Base-by-base conservation (phyloP, 805 yeast genomes). In the Vanderwaltozyma polyspora region DNA sequence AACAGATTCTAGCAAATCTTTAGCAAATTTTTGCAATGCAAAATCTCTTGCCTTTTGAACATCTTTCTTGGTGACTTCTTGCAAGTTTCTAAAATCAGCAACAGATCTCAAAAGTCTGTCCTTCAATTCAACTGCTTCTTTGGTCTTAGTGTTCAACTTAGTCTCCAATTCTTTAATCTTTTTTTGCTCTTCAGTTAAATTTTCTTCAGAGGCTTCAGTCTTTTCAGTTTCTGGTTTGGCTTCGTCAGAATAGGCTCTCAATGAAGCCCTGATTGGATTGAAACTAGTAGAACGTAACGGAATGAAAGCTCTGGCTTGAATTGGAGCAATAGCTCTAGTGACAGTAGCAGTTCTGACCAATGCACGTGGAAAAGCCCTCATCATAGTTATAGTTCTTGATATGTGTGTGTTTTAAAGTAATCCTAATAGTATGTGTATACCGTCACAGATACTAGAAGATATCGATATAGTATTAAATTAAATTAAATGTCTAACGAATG, bases 61-160 rank as follows among this genome's bases (percentile, higher is more conserved):
- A 57, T 87, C 95, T 48, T 82, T 72, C 63, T 82, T 80, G 40
- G 95, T 84, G 33, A 87, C 77, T 55, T 82, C 89, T 66, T 86
- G 96, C 49, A 86, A 67, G 62, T 83, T 85, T 50, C 94, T 76
- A 77, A 85, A 87, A 59, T 86, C 96, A 18, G 95, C 95, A 37
- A 85, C 71, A 17, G 94, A 71, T 47, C 94, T 75, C 37, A 84
- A 68, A 53, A 81, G 78, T 48, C 78, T 76, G 59, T 85, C 93
- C 60, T 84, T 86, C 64, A 81, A 65, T 47, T 80, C 85, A 18
- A 86, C 86, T 43, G 70, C 66, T 43, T 86, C 94, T 52, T 75
- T 76, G 48, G 71, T 78, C 54, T 76, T 83, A 36, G 67, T 66
- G 24, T 60, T 69, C 42, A 74, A 63, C 55, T 79, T 75, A 19